Evolutionary conservation across 2,329 filamentous ascomycete species (phyloP), one percentile per base, ranked within the genome.

Genomic region (Chaetomiaceae sp.): DNA sequence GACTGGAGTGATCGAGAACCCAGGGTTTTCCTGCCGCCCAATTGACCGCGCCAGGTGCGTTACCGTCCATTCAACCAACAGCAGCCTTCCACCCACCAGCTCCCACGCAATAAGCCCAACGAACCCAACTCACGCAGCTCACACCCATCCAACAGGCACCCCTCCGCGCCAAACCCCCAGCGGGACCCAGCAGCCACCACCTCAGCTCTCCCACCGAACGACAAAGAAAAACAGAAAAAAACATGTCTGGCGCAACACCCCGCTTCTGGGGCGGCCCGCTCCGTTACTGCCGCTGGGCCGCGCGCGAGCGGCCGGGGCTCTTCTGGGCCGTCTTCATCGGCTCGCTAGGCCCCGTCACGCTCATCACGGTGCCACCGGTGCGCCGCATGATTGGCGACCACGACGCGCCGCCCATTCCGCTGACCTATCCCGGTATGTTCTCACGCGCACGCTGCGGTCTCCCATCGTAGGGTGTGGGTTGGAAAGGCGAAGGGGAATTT

Each of bases 381-480:
- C 75, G 90, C 65, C 70, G 73, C 52, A 74, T 71, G 54, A 67
- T 95, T 47, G 90, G 90, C 58, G 88, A 95, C 64, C 70, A 81
- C 58, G 77, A 82, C 58, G 78, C 84, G 53, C 71, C 79, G 54
- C 78, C 74, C 47, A 82, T 97, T 55, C 93, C 93, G 26, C 71
- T 90, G 67, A 94, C 89, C 64, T 98, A 97, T 74, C 93, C 93
- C 50, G 79, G 91, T 97, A 79, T 66, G 88, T 78, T 42, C 15
- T 19, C 8, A 11, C 4, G 4, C 12, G 19, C n/a, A n/a, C n/a
- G n/a, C n/a, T n/a, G n/a, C n/a, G n/a, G n/a, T n/a, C n/a, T n/a
- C n/a, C n/a, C n/a, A n/a, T n/a, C n/a, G n/a, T n/a, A n/a, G n/a
- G n/a, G n/a, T n/a, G n/a, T n/a, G n/a, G n/a, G n/a, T n/a, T n/a